Evolutionary conservation across 805 yeast species (phyloP), one percentile per base, ranked within the genome.

Genomic region (Candida namnaoensis): DNA sequence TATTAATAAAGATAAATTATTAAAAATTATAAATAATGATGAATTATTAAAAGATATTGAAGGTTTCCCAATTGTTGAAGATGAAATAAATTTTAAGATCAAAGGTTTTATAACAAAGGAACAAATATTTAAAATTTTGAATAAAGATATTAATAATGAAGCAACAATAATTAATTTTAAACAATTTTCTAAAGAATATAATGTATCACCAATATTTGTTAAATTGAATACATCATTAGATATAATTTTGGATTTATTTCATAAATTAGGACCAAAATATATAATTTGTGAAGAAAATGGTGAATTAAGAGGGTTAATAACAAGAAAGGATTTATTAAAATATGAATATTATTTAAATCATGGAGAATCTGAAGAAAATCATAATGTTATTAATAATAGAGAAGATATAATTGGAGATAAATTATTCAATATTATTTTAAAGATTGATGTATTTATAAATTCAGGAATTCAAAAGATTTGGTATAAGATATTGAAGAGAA

Each of bases 261-360:
- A 76, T 44, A 80, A 82, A 48, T 56, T 88, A 27, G 96, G 98
- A 0, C 95, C 96, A 8, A 68, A 84, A 36, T 72, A 80, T 27
- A 69, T 93, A 1, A 67, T 82, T 35, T 81, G 86, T 2, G 82
- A 80, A 41, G 69, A 76, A 9, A 61, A 71, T 28, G 93, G 90
- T 2, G 46, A 56, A 3, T 54, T 87, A 14, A 70, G 69, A 13
- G 99, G 99, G 0, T 54, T 87, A n/a, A 64, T 95, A 1, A 87
- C 96, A 0, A 71, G 90, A 43, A 93, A 93, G 53, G 98, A 90
- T 54, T 67, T 91, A 14, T 60, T 90, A 40, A 69, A 80, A 46
- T 87, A 74, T 51, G 83, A 80, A 48, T 56, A 66, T 43, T 45
- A 44, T 6, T 48, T 61, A 12, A 51, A 56, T 37, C 44, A 44